Conservation (phyloP, 2,329 filamentous ascomycete species). For the Pseudogymnoascus sp. region DNA sequence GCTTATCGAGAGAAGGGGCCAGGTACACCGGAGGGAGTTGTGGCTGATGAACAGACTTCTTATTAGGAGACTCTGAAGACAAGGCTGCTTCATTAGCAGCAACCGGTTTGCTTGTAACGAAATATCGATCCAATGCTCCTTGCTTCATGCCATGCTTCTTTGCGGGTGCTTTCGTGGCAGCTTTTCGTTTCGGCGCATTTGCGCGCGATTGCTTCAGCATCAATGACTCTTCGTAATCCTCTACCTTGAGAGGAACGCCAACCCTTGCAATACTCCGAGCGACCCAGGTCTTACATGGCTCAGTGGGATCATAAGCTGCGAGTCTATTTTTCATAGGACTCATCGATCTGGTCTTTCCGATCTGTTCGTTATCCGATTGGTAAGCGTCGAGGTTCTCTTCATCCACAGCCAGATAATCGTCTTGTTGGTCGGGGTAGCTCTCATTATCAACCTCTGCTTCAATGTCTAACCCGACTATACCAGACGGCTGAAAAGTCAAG, state of each 20-base stretch:
- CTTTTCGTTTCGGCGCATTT: slow-evolving; percentile 22
- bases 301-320: slow-evolving; percentile 54
- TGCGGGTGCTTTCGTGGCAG: slow-evolving; percentile 20
- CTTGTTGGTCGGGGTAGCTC: slow-evolving; percentile 32
- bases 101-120: slow-evolving; percentile 24
- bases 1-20: slow-evolving; percentile 17
- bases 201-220: slow-evolving; percentile 3
- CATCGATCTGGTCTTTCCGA: slow-evolving; percentile 12
- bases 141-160: slow-evolving; percentile 23
- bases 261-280: slow-evolving; percentile 54
- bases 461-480: slow-evolving; percentile 71
- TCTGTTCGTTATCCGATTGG: background rate
- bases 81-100: background rate
- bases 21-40: slow-evolving; percentile 10
- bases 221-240: slow-evolving; percentile 50
- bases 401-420: slow-evolving; percentile 49
- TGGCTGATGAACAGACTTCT: slow-evolving; percentile 13
- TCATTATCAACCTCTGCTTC: slow-evolving; percentile 54
- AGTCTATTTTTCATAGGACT: slow-evolving; percentile 30
- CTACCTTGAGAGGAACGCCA: slow-evolving; percentile 56
- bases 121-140: slow-evolving; percentile 29
- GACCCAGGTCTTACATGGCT: slow-evolving; percentile 61
- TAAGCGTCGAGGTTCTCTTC: slow-evolving; percentile 32
- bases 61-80: slow-evolving; percentile 10
- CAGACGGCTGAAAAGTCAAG: slow-evolving; percentile 65